Evolutionary conservation across 345 rosid species (phyloP), one percentile per base, ranked within the genome.

Genomic region (Trapa incisa): DNA sequence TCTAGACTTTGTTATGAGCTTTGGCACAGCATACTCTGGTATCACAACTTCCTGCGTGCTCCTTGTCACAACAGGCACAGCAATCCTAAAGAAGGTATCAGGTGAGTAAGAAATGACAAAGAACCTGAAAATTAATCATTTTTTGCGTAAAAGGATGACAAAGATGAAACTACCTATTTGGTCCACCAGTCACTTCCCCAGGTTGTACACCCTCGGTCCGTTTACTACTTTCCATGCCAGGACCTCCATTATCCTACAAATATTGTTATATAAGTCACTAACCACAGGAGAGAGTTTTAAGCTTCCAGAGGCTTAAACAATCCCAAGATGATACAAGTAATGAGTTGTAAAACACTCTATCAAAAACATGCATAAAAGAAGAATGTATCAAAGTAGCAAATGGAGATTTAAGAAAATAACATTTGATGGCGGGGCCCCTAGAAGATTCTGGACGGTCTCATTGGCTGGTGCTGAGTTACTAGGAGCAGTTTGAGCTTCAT

Each of bases 41-140:
- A 95, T 81, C 53, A 83, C 91, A 70, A 91, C 93, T 81, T 95
- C 98, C n/a, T 87, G 90, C 17, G 81, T 95, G 78, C 96, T 95
- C 78, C 96, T 83, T 22, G 99, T 91, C 72, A 95, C 96, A 64
- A 95, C 88, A 13, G 99, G 83, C 57, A 89, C 84, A 37, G 91
- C 43, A 70, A 87, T 80, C 77, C 96, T 85, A 6, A 75, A 67
- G 69, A 63, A 37, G 48, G 65, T 62, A 69, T 48, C 4, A 36
- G 61, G 66, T 22, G 61, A 65, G 36, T 65, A n/a, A 47, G n/a
- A 32, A 14, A 62, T 12, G 15, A 33, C 2, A 0, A 65, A 43
- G 22, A 43, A 9, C 1, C 15, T 2, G 22, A 13, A 14, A 29
- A n/a, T 36, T 41, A 33, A 37, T 10, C 12, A 2, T 65, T 65